These are phyloP conservation scores for Herpotrichia juniperi DNA, from an alignment of 2,329 filamentous ascomycete species.

Conservation along the genomic window DNA sequence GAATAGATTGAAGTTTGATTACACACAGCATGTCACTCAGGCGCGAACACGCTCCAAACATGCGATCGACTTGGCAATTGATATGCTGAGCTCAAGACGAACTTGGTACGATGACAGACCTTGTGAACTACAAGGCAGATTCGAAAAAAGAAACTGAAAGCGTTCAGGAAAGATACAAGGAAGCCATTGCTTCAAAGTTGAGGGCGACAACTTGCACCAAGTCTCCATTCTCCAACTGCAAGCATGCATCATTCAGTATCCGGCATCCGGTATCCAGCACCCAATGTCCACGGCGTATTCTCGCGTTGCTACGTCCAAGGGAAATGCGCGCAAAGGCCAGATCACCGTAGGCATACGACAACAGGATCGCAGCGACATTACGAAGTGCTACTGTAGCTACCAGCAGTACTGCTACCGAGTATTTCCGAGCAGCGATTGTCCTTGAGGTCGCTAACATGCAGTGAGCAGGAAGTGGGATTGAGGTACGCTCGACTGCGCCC, in stretches of 20 bases:
- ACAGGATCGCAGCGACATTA: too few relatives aligned
- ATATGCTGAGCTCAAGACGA: slow-evolving; percentile 4
- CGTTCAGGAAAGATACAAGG: slow-evolving; percentile 16
- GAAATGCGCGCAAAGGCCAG: too few relatives aligned
- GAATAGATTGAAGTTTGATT: slow-evolving; percentile 44
- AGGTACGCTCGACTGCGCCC: neutral
- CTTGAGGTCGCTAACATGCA: too few relatives aligned
- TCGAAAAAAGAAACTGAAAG: neutral
- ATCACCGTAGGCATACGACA: too few relatives aligned
- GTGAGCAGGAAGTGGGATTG: neutral
- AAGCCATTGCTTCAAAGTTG: slow-evolving; percentile 6
- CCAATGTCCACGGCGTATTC: neutral
- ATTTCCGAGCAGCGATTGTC: too few relatives aligned
- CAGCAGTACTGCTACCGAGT: too few relatives aligned
- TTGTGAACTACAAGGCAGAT: neutral
- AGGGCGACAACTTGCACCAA: slow-evolving; percentile 17
- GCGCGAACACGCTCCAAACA: slow-evolving; percentile 18
- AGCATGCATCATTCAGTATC: too few relatives aligned
- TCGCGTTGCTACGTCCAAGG: too few relatives aligned
- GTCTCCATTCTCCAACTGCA: too few relatives aligned
- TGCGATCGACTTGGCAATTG: slow-evolving; percentile 19
- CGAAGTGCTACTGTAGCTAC: too few relatives aligned
- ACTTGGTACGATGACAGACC: slow-evolving; percentile 1
- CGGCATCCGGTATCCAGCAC: slow-evolving; percentile 8
- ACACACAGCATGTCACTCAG: slow-evolving; percentile 28